Evolutionary conservation across 208 protist species (phyloP), one percentile per base, ranked within the genome.

Genomic region (Acanthamoeba triangularis): DNA sequence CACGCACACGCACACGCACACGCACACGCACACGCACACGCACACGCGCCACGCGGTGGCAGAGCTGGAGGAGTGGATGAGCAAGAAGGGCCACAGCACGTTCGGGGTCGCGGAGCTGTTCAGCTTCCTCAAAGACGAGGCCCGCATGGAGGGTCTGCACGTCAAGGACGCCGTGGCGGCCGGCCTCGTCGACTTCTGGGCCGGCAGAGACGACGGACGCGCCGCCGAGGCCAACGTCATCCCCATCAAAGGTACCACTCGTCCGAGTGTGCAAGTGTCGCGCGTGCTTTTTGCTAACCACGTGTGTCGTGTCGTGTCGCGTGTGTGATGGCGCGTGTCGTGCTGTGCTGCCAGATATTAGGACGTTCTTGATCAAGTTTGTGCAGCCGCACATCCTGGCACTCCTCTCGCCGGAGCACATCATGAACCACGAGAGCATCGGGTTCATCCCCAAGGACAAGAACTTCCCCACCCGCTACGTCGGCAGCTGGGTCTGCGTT

Each of bases 391-490:
- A 28, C 41, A 23, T 91, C 10, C 30, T 91, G 18, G 4, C 25
- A 4, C 84, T 72, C 33, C 84, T 91, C 23, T 41, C 49, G 18
- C 84, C 52, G 54, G 28, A 20, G 35, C 16, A 69, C 35, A 49
- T 91, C 84, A 18, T 11, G 16, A 25, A 28, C 54, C 84, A 91
- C 54, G n/a, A 14, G 3, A 91, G 84, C 56, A 49, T 91, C n/a
- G 16, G 44, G 25, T 91, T 91, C 84, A 91, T 91, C 56, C 84
- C 84, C 84, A 91, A 91, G 84, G 84, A 91, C 84, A 69, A 91
- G 84, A 91, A 69, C 84, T 91, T 91, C 84, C 84, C 84, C 52
- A 91, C 84, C 56, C 84, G 84, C 16, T 69, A 69, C 84, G 59
- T 91, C 54, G 84, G 84, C 84, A 91, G 84, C 56, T 91, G 84